Evolutionary conservation across 2,329 filamentous ascomycete genomes (phyloP).

Genomic region (Chaetomiaceae sp.): DNA sequence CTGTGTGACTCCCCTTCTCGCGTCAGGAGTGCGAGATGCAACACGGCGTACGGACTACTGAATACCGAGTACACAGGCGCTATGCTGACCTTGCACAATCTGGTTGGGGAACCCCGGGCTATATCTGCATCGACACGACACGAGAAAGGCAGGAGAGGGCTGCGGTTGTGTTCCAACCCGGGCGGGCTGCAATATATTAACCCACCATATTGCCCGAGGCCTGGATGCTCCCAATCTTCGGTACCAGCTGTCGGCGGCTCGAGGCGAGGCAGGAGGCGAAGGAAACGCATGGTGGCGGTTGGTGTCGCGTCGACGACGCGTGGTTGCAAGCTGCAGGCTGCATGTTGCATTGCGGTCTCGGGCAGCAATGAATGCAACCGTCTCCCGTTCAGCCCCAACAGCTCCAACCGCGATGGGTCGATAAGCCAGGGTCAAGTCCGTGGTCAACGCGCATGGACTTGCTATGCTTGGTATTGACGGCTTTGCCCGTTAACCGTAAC

Average conservation of each 20-base stretch:
- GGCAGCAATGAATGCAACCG: conserved; percentile 5
- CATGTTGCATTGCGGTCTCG: background rate
- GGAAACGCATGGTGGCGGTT: background rate
- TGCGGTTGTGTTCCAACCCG: conserved; percentile 1
- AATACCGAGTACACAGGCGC: no score
- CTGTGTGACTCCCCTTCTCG: no score
- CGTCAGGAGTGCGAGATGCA: no score
- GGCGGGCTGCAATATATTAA: conserved; percentile 11
- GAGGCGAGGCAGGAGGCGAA: background rate
- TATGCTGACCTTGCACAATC: background rate
- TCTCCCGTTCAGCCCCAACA: background rate
- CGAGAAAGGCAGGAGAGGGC: background rate
- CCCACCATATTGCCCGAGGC: conserved; percentile 1
- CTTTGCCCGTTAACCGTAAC: conserved; percentile 3
- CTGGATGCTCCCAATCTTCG: conserved; percentile 1
- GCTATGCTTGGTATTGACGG: background rate
- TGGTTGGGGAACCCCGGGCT: conserved; percentile 6
- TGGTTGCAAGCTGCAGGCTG: background rate
- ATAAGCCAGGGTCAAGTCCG: no score
- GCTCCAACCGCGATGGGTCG: no score
- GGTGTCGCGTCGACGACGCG: conserved; percentile 7
- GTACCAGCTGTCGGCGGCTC: background rate
- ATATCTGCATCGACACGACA: background rate
- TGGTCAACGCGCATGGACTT: background rate
- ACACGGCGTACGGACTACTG: no score